Base-by-base conservation (phyloP, 2,329 filamentous ascomycete species). In the Drechmeria coniospora region DNA sequence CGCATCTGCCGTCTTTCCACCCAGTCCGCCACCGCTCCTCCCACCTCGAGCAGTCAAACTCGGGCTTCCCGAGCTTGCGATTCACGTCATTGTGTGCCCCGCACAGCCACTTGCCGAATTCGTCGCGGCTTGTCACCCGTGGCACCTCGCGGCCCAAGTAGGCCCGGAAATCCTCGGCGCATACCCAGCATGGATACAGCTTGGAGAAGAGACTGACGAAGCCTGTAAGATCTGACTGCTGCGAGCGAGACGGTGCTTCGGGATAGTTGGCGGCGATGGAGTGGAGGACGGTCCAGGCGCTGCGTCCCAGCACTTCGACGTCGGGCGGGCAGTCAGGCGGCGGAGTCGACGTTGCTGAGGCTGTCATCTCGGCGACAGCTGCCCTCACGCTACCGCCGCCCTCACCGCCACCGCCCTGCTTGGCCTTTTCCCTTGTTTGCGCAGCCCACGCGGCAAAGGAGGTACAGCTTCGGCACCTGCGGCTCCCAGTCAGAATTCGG, bases 171-270 rank as follows among this genome's bases (percentile, higher is more conserved):
- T 95, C 87, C 34, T 87, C 79, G 19, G 86, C 90, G 53, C 90
- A 98, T 3, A 79, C 70, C 83, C 86, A 93, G 61, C 90, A 98
- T 4, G 90, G 90, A 47, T 98, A 98, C 13, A 95, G 56, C 40
- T 78, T 79, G 15, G 80, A 75, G 50, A 98, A 92, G 2, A 84
- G 63, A 15, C 61, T 58, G 42, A 98, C 65, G 56, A 98, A 95
- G 28, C 70, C 65, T 31, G 64, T 63, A 41, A 92, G 77, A 41
- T 94, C 79, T 17, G 59, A 57, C 49, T 94, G 83, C 41, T 93
- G 71, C 8, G 61, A 52, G 1, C 61, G 51, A 0, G 75, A 70
- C 0, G 90, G 83, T 6, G 49, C 54, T 6, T 66, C 61, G 1
- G 90, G 90, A 51, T 95, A 98, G 10, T 72, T 72, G 1, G 86